Evolutionary conservation across 306 rosid genomes (phyloP).

Genomic region (Prunus mira): DNA sequence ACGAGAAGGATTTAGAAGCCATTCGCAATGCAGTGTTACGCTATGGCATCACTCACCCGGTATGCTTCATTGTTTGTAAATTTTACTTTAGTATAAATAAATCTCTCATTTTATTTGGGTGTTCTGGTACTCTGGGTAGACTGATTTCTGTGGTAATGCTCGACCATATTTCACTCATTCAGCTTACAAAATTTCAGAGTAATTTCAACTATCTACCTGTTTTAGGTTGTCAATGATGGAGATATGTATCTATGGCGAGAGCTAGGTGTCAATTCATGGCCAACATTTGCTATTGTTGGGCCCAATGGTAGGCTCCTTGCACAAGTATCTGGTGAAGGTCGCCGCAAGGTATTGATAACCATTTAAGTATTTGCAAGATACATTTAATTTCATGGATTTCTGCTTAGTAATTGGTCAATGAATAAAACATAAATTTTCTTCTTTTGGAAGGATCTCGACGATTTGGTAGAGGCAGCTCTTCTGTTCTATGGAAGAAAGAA

Average conservation of each 20-base stretch:
- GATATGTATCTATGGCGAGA: slow-evolving; percentile 92
- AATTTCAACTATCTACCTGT: not conserved
- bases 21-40: slow-evolving; percentile 95
- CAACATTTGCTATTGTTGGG: slow-evolving; percentile 84
- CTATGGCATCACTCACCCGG: slow-evolving; percentile 88
- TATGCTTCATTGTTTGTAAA: slow-evolving; percentile 34
- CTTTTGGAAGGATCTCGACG: slow-evolving; percentile 73
- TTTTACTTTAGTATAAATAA: not conserved
- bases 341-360: slow-evolving; percentile 60
- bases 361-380: not conserved
- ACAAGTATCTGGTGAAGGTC: slow-evolving; percentile 93
- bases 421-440: slow-evolving; percentile 9
- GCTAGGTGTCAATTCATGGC: slow-evolving; percentile 93
- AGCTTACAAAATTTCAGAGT: not conserved
- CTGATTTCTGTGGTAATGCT: not conserved
- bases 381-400: not conserved
- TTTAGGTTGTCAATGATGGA: slow-evolving; percentile 94
- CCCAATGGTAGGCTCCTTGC: slow-evolving; percentile 89
- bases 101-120: not conserved
- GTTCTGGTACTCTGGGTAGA: not conserved
- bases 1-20: slow-evolving; percentile 95
- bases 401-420: not conserved
- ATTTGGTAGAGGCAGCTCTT: slow-evolving; percentile 94
- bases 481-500: slow-evolving; percentile 70
- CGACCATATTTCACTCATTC: not conserved